Evolutionary conservation across 768 basidiomycete species (phyloP).

Genomic region (Russula olivacea): DNA sequence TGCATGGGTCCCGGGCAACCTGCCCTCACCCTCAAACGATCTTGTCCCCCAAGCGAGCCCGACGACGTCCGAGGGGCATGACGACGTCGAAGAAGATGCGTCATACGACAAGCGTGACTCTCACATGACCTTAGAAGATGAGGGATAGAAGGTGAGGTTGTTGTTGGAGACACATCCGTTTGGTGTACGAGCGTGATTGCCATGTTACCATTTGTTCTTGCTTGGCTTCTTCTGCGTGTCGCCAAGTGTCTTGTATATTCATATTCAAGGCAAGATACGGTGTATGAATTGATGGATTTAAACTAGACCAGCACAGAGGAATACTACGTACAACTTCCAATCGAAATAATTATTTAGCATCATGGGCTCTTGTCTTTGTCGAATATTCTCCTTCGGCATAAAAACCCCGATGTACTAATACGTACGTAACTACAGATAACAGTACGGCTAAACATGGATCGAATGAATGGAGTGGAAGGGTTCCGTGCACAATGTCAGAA

Average conservation of each 20-base stretch:
- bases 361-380: background rate
- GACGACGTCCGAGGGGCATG: slow-evolving; percentile 1
- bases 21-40: slow-evolving; percentile 30
- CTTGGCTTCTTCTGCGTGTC: background rate
- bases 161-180: background rate
- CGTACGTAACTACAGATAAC: background rate
- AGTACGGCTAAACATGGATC: background rate
- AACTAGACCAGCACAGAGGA: background rate
- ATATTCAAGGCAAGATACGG: background rate
- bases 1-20: slow-evolving; percentile 34
- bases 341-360: background rate
- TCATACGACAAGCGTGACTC: background rate
- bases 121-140: background rate
- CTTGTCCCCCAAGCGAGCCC: slow-evolving; percentile 14
- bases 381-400: background rate
- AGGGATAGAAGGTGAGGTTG: background rate
- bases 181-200: background rate
- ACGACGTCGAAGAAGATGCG: background rate
- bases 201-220: background rate
- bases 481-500: background rate
- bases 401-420: background rate
- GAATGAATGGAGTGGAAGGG: background rate
- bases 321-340: background rate
- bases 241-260: background rate
- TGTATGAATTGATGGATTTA: background rate